These are phyloP conservation scores for Amphirosellinia nigrospora DNA, from an alignment of 495 filamentous ascomycete genomes.

Conservation along the genomic window DNA sequence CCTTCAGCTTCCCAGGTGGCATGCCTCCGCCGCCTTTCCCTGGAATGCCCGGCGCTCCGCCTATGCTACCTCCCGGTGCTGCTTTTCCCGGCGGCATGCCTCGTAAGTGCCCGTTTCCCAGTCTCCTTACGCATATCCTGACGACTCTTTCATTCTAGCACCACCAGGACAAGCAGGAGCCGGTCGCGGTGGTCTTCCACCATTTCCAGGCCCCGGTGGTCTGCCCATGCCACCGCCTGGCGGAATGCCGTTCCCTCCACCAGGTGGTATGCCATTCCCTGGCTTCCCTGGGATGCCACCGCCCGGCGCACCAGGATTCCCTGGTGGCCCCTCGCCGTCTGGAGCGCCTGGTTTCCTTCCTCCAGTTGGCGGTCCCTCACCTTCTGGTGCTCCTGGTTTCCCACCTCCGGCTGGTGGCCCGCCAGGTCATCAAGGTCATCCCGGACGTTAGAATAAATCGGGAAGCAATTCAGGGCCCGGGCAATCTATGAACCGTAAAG, in stretches of 20 bases:
- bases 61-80: conserved; percentile 36
- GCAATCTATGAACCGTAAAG: not conserved
- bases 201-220: conserved; percentile 61
- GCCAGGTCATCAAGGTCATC: conserved; percentile 40
- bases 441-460: conserved; percentile 32
- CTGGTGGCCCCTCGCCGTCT: conserved; percentile 22
- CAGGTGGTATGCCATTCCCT: conserved; percentile 41
- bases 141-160: conserved; percentile 34
- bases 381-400: conserved; percentile 38
- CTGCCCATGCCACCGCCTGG: conserved; percentile 53
- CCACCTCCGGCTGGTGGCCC: conserved; percentile 44
- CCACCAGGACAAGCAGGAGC: conserved; percentile 57
- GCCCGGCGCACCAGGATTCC: conserved; percentile 55
- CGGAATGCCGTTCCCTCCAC: conserved; percentile 69
- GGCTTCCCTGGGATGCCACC: conserved; percentile 42
- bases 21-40: conserved; percentile 47
- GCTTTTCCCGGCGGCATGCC: conserved; percentile 40
- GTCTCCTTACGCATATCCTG: conserved; percentile 4
- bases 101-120: conserved; percentile 35
- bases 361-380: conserved; percentile 40
- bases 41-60: conserved; percentile 43
- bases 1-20: conserved; percentile 40
- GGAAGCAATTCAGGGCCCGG: not conserved
- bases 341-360: conserved; percentile 44
- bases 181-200: conserved; percentile 63